Percentiles rank a stretch among this genome's conserved stretches.
These are phyloP conservation scores for Ricinus communis DNA, from an alignment of 345 rosid species.

Conservation along the genomic window DNA sequence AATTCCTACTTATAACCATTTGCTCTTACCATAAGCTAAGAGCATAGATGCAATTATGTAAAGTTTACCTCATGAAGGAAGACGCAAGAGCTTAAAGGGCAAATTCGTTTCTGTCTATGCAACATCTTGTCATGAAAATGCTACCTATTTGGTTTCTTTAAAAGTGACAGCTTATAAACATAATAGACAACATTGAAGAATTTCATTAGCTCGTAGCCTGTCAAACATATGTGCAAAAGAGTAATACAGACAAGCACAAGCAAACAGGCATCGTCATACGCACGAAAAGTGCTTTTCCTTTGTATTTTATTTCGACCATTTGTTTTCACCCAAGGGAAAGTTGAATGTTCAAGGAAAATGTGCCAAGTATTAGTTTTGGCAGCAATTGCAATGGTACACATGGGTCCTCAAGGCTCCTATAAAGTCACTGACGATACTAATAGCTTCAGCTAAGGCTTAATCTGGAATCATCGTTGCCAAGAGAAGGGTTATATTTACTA, in stretches of 20 bases:
- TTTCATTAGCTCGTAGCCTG: background rate
- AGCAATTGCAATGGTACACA: background rate
- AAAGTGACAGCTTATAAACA: background rate
- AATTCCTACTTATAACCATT: background rate
- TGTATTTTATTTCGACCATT: background rate
- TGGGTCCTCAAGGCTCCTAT: background rate
- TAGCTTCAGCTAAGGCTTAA: background rate
- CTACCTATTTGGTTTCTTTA: background rate
- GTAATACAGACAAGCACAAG: background rate
- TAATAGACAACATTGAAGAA: background rate
- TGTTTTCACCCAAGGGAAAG: background rate
- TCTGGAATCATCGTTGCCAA: slow-evolving; percentile 3
- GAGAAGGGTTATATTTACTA: background rate
- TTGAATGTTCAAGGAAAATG: background rate
- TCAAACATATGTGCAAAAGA: too few relatives aligned
- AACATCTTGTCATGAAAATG: background rate
- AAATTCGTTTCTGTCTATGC: background rate
- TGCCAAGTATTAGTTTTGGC: background rate
- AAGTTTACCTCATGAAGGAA: background rate
- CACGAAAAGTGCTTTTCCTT: background rate
- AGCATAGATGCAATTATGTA: background rate
- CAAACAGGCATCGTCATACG: background rate
- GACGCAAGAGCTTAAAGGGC: background rate
- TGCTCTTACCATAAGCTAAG: background rate
- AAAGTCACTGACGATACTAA: background rate